Base-by-base conservation (phyloP, 192 early-diverging fungal genomes). In the Geranomyces variabilis region DNA sequence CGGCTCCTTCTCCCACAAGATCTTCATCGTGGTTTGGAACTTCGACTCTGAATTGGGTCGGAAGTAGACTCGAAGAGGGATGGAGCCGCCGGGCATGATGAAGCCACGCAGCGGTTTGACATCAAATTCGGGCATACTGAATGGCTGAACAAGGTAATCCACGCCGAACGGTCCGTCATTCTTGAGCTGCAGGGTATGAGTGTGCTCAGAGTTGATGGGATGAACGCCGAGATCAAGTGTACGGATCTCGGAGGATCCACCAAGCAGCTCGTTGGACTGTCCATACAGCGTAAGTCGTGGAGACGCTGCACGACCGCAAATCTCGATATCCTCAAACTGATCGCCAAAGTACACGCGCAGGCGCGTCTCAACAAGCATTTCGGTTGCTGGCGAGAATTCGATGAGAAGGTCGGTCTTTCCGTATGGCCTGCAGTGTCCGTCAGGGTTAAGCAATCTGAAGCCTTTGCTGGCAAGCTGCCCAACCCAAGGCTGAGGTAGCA, bases 121-220 rank as follows among this genome's bases (percentile, higher is more conserved):
- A 24, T 83, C 81, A 63, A 82, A 88, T 57, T 89, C 87, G 8
- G 44, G 73, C 30, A 83, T 75, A 41, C 81, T 72, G 22, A 85
- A 79, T 13, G 87, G 87, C 66, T 89, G 80, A 33, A 88, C 78
- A 13, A 89, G 70, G 58, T 75, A 89, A 56, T 89, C 86, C 5
- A 86, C 55, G 15, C 83, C 83, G 75, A 89, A 89, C 0, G 84
- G 77, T 5, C 84, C 82, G 14, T 84, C 82, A 64, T 89, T 89
- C 21, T 66, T 69, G 15, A 89, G 69, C 31, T 83, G 74, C 28
- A 89, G 57, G 0, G 66, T 64, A 22, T 76, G 66, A 30, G 69
- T 68, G 70, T 77, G 78, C 45, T 76, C 72, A 22, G 73, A 73
- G 24, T 81, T 79, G 45, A 89, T 74, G 13, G 86, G 81, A 71